Conservation (phyloP, 2,329 filamentous ascomycete species). For the Sclerotiophoma versabilis region DNA sequence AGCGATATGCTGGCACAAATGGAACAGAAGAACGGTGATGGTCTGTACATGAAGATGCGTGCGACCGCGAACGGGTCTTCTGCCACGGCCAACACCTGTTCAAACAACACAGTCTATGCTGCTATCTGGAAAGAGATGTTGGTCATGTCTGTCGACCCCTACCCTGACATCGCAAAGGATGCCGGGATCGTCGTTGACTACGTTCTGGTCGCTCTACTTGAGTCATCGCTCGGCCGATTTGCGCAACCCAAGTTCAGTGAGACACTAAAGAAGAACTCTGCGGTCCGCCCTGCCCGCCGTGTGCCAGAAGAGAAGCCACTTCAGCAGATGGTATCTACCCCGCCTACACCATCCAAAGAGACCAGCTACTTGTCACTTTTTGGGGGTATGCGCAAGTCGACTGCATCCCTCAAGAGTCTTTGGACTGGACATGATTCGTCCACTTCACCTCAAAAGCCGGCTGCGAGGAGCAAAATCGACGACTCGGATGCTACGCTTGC, state of each 20-base stretch:
- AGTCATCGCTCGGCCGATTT: constrained; percentile 75
- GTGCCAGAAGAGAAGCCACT: constrained; percentile 40
- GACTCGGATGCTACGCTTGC: constrained; percentile 74
- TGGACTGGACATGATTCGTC: constrained; percentile 52
- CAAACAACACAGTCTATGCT: constrained; percentile 89
- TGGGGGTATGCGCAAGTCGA: constrained; percentile 66
- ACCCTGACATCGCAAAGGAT: constrained; percentile 88
- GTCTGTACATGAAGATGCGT: constrained; percentile 40
- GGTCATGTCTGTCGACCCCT: constrained; percentile 90
- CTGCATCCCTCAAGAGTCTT: constrained; percentile 68
- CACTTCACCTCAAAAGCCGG: constrained; percentile 37
- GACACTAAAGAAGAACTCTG: constrained; percentile 58
- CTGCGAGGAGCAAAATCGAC: constrained; percentile 57
- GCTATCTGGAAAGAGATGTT: constrained; percentile 94
- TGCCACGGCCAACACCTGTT: constrained; percentile 47
- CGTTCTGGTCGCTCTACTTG: constrained; percentile 77
- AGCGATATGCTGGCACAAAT: constrained; percentile 19
- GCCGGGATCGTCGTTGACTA: constrained; percentile 87
- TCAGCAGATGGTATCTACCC: constrained; percentile 55
- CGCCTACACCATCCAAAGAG: constrained; percentile 58
- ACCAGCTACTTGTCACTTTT: constrained; percentile 66
- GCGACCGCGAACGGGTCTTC: constrained; percentile 19
- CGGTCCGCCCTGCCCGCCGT: constrained; percentile 54
- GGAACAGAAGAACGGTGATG: constrained; percentile 38
- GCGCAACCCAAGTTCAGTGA: constrained; percentile 79